Evolutionary conservation across 768 basidiomycete genomes (phyloP).

Genomic region (Tricholoma matsutake): DNA sequence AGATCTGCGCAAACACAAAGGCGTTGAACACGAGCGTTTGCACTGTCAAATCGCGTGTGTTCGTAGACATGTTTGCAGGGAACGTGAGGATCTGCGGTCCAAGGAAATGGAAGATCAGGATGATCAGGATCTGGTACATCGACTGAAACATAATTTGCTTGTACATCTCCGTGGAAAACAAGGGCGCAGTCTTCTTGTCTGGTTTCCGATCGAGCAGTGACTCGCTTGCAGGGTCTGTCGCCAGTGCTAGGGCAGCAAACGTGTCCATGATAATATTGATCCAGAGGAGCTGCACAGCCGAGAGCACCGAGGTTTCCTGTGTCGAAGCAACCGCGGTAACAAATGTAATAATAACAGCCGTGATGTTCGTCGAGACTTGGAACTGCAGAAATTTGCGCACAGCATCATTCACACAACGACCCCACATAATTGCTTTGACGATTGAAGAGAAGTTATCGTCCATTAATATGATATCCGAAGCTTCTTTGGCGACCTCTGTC

Average conservation of each 20-base stretch:
- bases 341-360: conserved; percentile 92
- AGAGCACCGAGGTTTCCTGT: conserved; percentile 79
- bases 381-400: conserved; percentile 98
- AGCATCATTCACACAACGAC: conserved; percentile 96
- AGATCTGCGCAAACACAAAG: conserved; percentile 98
- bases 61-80: conserved; percentile 29
- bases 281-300: conserved; percentile 96
- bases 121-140: conserved; percentile 77
- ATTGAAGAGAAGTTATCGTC: conserved; percentile 96
- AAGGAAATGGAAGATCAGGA: conserved; percentile 86
- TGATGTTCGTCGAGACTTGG: conserved; percentile 91
- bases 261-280: conserved; percentile 99
- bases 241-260: conserved; percentile 95
- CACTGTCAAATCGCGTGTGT: conserved; percentile 38
- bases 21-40: conserved; percentile 94
- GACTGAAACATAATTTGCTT: conserved; percentile 95
- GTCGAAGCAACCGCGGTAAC: conserved; percentile 81
- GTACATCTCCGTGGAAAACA: conserved; percentile 94
- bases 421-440: conserved; percentile 98
- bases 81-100: conserved; percentile 71
- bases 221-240: conserved; percentile 90
- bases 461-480: conserved; percentile 98
- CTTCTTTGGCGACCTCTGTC: conserved; percentile 98
- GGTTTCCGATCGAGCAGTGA: conserved; percentile 84
- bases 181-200: conserved; percentile 81